A percentile compares a stretch with the other conserved stretches of the same genome.
Evolutionary conservation across 1,284 basidiomycete genomes (phyloP).

Genomic region (Sphaerobolus stellatus): DNA sequence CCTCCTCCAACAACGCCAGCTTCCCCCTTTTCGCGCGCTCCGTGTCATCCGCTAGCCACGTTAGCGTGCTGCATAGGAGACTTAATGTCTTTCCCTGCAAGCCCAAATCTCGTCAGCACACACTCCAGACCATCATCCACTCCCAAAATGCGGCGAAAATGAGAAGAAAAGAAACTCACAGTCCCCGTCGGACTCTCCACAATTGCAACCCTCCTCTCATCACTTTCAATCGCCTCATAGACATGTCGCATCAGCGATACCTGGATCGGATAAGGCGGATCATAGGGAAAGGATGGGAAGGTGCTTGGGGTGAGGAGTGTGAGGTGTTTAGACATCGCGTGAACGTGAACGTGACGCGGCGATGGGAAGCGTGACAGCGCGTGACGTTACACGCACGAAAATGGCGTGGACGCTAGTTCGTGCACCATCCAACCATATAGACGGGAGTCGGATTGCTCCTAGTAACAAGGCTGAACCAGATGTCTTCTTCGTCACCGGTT

Average conservation of each 20-base stretch:
- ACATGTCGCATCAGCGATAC: conserved; percentile 85
- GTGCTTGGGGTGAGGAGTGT: conserved; percentile 58
- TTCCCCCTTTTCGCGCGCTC: conserved; percentile 65
- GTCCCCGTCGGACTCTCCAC: conserved; percentile 87
- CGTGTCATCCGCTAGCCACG: conserved; percentile 76
- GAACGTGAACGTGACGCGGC: too few relatives aligned
- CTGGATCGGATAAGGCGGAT: conserved; percentile 85
- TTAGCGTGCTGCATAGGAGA: conserved; percentile 74
- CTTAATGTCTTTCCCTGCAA: conserved; percentile 82
- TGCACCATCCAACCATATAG: too few relatives aligned
- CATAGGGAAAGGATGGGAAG: conserved; percentile 81
- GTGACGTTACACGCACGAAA: too few relatives aligned
- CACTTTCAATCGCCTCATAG: conserved; percentile 74
- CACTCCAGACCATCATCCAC: too few relatives aligned
- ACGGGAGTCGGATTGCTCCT: too few relatives aligned
- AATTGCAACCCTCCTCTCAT: conserved; percentile 66
- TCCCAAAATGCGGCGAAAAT: too few relatives aligned
- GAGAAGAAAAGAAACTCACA: conserved; percentile 36
- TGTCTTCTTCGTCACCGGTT: too few relatives aligned
- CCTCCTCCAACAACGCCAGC: conserved; percentile 36
- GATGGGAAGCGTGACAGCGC: too few relatives aligned
- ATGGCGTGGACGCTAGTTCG: too few relatives aligned
- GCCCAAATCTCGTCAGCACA: too few relatives aligned
- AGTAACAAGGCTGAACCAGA: too few relatives aligned
- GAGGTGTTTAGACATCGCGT: too few relatives aligned